Conservation (phyloP, 331 rosid species). For the Erythrophleum ivorense region DNA sequence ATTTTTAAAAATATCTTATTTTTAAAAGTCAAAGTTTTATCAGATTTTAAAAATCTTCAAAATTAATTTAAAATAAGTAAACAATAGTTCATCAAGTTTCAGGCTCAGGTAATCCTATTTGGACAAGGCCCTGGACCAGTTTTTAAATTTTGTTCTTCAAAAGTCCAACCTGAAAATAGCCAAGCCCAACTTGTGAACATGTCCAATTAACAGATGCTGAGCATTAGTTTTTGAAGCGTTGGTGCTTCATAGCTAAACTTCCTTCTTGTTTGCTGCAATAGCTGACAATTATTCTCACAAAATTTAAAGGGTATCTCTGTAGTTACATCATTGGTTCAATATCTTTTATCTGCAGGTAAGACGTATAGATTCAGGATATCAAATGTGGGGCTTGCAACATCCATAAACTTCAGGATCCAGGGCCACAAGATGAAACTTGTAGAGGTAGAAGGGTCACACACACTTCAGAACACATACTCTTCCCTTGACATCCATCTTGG, state of each 20-base stretch:
- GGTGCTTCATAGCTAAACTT: slow-evolving; percentile 22
- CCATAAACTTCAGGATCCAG: slow-evolving; percentile 89
- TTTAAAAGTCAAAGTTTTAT: not conserved
- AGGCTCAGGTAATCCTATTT: not conserved
- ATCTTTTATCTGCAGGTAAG: slow-evolving; percentile 57
- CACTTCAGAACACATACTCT: slow-evolving; percentile 77
- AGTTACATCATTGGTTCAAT: slow-evolving; percentile 18
- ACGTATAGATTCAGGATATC: slow-evolving; percentile 92
- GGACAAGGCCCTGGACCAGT: not conserved
- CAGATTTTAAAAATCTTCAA: not conserved
- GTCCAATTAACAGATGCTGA: not conserved
- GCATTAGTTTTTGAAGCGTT: not conserved
- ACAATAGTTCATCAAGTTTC: not conserved
- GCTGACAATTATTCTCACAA: not conserved
- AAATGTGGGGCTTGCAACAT: slow-evolving; percentile 85
- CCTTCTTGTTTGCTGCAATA: not conserved
- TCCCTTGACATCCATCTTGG: slow-evolving; percentile 91
- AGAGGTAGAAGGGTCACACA: slow-evolving; percentile 98
- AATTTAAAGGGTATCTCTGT: not conserved
- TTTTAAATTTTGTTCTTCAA: not conserved
- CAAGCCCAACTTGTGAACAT: not conserved
- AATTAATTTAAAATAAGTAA: not conserved
- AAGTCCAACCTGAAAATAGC: not conserved
- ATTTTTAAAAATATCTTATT: not conserved
- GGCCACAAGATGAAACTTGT: slow-evolving; percentile 80